phyloP scores from a whole-genome alignment of 2,329 filamentous ascomycete species.

The Metarhizium anisopliae region DNA sequence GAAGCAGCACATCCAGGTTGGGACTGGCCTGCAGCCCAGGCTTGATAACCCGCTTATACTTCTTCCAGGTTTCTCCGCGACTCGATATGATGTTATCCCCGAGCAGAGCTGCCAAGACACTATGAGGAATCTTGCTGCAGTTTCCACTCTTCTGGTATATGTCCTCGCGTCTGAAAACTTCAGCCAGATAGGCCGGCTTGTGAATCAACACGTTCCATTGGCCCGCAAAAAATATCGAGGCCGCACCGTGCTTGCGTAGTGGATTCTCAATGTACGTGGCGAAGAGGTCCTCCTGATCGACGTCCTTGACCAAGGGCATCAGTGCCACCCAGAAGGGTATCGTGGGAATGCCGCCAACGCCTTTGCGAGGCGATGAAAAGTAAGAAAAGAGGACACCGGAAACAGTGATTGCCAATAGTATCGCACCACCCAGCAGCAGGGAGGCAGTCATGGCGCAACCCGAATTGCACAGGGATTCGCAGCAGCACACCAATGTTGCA shows the following conservation, averaged over 20 bases:
- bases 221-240: constrained; percentile 38
- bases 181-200: constrained; percentile 31
- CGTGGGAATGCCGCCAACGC: constrained; percentile 28
- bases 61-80: constrained; percentile 25
- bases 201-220: constrained; percentile 39
- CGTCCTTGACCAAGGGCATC: constrained; percentile 30
- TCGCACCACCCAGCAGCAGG: neutral
- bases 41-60: constrained; percentile 26
- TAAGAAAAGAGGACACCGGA: constrained; percentile 5
- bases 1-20: constrained; percentile 13
- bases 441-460: neutral
- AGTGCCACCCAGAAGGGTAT: constrained; percentile 35
- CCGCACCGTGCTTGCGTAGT: constrained; percentile 31
- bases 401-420: neutral
- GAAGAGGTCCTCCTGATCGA: constrained; percentile 33
- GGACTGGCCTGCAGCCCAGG: constrained; percentile 22
- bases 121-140: constrained; percentile 30
- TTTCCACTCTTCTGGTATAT: constrained; percentile 29
- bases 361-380: constrained; percentile 15
- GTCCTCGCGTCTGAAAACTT: constrained; percentile 25
- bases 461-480: too few species aligned
- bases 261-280: constrained; percentile 27
- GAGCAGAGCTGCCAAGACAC: constrained; percentile 26
- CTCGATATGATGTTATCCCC: constrained; percentile 32
- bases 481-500: too few species aligned